Evolutionary conservation across 129 eudicot genomes (phyloP).

Genomic region (Tagetes patula): DNA sequence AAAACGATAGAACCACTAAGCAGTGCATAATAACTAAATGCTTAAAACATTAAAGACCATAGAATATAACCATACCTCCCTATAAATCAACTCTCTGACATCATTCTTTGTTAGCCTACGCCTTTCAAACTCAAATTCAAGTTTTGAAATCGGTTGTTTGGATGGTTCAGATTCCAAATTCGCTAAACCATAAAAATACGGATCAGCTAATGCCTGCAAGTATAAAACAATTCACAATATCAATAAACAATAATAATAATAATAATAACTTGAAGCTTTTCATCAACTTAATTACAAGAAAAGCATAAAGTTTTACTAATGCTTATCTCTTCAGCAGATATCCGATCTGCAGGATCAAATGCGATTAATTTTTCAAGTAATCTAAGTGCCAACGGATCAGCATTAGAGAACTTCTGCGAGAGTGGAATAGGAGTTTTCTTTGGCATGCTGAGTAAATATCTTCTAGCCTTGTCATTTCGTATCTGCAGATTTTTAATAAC

Average conservation of each 20-base stretch:
- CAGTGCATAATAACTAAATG: slow-evolving; percentile 11
- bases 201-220: slow-evolving; percentile 82
- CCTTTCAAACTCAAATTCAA: slow-evolving; percentile 90
- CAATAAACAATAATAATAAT: slow-evolving; percentile 28
- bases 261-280: slow-evolving; percentile 4
- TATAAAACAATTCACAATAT: slow-evolving; percentile 24
- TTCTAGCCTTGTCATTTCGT: slow-evolving; percentile 88
- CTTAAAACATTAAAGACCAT: not conserved
- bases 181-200: slow-evolving; percentile 70
- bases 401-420: slow-evolving; percentile 68
- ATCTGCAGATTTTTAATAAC: slow-evolving; percentile 50
- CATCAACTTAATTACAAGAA: not conserved
- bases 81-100: slow-evolving; percentile 80
- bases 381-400: slow-evolving; percentile 82
- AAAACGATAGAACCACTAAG: slow-evolving; percentile 43
- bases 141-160: slow-evolving; percentile 74
- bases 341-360: slow-evolving; percentile 83
- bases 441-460: slow-evolving; percentile 65
- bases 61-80: slow-evolving; percentile 62
- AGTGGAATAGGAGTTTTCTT: slow-evolving; percentile 69
- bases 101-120: slow-evolving; percentile 75
- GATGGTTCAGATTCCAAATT: slow-evolving; percentile 84
- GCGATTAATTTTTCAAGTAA: slow-evolving; percentile 79
- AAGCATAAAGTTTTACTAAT: slow-evolving; percentile 33
- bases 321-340: slow-evolving; percentile 86